These are phyloP conservation scores for Lotus japonicus DNA, from an alignment of 306 rosid species.

Conservation along the genomic window DNA sequence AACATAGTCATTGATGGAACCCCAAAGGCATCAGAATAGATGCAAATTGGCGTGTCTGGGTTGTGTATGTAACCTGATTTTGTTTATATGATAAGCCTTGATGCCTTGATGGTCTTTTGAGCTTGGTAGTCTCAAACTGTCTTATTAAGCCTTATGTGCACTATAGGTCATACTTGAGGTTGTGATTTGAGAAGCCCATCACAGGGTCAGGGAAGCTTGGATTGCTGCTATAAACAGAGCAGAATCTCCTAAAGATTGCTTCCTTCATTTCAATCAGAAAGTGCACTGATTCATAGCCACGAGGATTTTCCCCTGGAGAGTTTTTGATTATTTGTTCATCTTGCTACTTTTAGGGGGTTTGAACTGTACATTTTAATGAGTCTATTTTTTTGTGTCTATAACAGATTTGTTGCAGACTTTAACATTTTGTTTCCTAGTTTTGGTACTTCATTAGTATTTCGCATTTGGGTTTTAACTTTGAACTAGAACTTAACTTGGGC, in stretches of 20 bases:
- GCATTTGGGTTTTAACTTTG: neutral
- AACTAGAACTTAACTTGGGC: neutral
- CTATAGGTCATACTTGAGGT: conserved; percentile 21
- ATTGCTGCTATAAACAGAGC: neutral
- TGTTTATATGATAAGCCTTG: conserved; percentile 3
- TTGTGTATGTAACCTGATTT: no score
- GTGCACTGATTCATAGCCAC: neutral
- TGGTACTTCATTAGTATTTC: neutral
- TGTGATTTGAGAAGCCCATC: conserved; percentile 20
- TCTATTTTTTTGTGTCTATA: conserved; percentile 18
- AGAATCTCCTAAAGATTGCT: conserved; percentile 1
- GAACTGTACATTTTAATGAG: conserved; percentile 36
- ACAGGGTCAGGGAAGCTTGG: conserved; percentile 7
- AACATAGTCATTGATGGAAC: conserved; percentile 55
- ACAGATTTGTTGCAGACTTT: conserved; percentile 12
- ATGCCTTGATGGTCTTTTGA: conserved; percentile 14
- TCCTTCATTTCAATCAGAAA: conserved; percentile 8
- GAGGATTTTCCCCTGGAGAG: no score
- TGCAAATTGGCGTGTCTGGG: no score
- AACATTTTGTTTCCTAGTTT: neutral
- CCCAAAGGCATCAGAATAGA: no score
- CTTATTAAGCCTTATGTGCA: neutral
- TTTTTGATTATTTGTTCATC: conserved; percentile 33
- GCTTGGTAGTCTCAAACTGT: conserved; percentile 1
- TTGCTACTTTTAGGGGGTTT: conserved; percentile 20